Conservation (phyloP, 345 rosid genomes). For the Combretum micranthum region DNA sequence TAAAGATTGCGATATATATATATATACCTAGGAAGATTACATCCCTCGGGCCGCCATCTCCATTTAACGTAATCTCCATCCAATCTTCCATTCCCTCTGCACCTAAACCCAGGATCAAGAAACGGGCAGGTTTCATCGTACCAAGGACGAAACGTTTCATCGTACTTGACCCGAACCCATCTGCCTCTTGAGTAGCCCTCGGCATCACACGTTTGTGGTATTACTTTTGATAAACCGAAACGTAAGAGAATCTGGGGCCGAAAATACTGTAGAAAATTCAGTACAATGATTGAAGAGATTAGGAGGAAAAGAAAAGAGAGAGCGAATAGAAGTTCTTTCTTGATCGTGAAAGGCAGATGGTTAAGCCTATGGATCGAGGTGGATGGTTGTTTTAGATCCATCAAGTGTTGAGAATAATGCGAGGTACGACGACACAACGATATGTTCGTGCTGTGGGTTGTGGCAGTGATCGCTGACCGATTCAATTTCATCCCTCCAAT, state of each 20-base stretch:
- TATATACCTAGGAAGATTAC: constrained; percentile 79
- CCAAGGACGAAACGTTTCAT: constrained; percentile 14
- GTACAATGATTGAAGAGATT: constrained; percentile 26
- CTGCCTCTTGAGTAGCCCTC: constrained; percentile 41
- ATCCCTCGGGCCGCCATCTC: constrained; percentile 85
- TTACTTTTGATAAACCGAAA: constrained; percentile 7
- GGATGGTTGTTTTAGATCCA: constrained; percentile 22
- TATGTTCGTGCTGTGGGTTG: no score
- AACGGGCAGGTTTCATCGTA: constrained; percentile 67
- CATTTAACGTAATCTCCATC: constrained; percentile 58
- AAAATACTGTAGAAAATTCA: constrained; percentile 17
- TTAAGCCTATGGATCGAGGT: no score
- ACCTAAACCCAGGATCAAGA: constrained; percentile 78
- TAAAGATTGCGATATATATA: no score
- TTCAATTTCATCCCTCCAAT: no score
- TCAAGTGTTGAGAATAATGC: constrained; percentile 12
- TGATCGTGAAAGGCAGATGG: constrained; percentile 1
- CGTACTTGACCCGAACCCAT: constrained; percentile 84
- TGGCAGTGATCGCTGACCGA: no score
- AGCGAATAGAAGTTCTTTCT: constrained; percentile 2
- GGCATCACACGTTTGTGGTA: neutral
- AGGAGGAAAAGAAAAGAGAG: constrained; percentile 17
- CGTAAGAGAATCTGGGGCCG: constrained; percentile 10
- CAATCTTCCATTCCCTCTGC: constrained; percentile 52
- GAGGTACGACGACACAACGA: no score